A percentile compares a stretch with the other conserved stretches of the same genome.
Conservation (phyloP, 2,329 filamentous ascomycete genomes). For the Coniella lustricola region DNA sequence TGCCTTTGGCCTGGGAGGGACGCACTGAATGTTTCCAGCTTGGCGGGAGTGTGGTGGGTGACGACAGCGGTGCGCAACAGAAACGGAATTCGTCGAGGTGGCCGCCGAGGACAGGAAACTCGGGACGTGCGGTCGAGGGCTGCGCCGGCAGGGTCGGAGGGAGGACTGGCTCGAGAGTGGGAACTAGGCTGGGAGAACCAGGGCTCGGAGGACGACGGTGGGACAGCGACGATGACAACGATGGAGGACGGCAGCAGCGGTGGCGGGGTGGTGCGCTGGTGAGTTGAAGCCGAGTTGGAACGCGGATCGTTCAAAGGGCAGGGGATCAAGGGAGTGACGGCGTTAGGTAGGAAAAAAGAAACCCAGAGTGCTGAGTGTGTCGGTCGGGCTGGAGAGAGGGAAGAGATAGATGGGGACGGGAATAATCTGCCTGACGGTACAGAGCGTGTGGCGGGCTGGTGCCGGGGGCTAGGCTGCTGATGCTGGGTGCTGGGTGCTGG, state of each 20-base stretch:
- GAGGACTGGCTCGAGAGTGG: not conserved
- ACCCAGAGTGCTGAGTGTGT: constrained; percentile 5
- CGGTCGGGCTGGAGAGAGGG: not conserved
- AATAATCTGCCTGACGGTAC: constrained; percentile 2
- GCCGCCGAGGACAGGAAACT: too few relatives aligned
- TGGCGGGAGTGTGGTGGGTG: too few relatives aligned
- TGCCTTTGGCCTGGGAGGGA: constrained; percentile 3
- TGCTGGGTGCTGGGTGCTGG: too few relatives aligned
- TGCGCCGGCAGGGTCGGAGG: too few relatives aligned
- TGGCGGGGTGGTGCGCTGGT: not conserved
- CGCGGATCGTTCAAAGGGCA: not conserved
- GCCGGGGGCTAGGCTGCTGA: not conserved
- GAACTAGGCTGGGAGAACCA: not conserved
- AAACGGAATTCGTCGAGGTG: too few relatives aligned
- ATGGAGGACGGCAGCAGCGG: not conserved
- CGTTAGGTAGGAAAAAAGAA: not conserved
- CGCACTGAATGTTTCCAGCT: not conserved
- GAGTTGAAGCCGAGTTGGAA: not conserved
- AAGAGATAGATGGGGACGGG: not conserved
- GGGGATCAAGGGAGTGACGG: constrained; percentile 2
- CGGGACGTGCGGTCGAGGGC: too few relatives aligned
- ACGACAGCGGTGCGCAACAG: too few relatives aligned
- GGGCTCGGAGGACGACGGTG: not conserved
- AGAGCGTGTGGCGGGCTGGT: not conserved
- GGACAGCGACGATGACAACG: not conserved